Base-by-base conservation (phyloP, 2,329 filamentous ascomycete species). In the Coniella vitis region DNA sequence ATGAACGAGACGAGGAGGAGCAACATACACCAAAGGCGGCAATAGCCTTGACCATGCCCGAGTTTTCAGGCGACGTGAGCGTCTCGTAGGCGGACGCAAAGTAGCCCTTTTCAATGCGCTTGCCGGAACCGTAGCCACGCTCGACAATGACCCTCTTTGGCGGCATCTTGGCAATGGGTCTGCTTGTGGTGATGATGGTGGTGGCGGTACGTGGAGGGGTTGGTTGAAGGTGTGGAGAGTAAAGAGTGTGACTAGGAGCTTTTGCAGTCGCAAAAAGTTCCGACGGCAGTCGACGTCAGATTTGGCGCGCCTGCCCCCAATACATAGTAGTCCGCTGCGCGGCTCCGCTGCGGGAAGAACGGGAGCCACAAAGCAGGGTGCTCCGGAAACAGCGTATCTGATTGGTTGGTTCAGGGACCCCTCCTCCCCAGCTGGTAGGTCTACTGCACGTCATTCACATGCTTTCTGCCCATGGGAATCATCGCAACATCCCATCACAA, bases 31-130 rank as follows among this genome's bases (percentile, higher is more conserved):
- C 76, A 61, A 83, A 83, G 52, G 79, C 66, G 41, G 76, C 65
- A 55, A 85, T 64, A 59, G 80, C 84, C 59, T 76, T 73, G 53
- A 84, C 79, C 48, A 84, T 74, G 51, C 77, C 73, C 32, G 78
- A 72, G 63, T 86, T 84, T 62, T 85, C 81, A 31, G 80, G 66
- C 45, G 75, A 73, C 40, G 78, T 83, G 58, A 84, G 58, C 53
- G 76, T 69, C 47, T 75, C 71, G 66, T 83, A 84, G 51, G 74
- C 67, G 46, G 67, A 69, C 56, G 68, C 68, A 57, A 83, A 58
- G 61, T 76, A 71, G 56, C 79, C 73, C 59, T 72, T 74, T 47
- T 69, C 63, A 54, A 68, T 66, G 52, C 69, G 65, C 42, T 70
- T 63, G 54, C 68, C 65, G 38, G 66, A 65, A 54, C 63, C 57